Evolutionary conservation across 108 stramenopile genomes (phyloP), one percentile per base, ranked within the genome.

Genomic region (Nitzschia sp.): DNA sequence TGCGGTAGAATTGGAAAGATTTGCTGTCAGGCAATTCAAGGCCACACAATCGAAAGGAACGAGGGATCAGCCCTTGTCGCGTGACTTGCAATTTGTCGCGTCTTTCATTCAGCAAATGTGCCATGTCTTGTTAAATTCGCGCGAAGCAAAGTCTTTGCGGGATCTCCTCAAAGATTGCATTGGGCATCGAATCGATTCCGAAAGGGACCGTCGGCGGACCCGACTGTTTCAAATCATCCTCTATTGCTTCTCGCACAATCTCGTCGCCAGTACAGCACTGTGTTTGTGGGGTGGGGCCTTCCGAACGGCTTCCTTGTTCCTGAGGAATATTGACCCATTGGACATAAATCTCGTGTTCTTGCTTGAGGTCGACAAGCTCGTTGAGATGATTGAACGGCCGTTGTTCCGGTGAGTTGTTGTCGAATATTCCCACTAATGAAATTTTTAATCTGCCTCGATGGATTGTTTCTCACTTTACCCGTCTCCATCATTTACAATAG

Each of bases 231-330:
- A 89, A 61, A 91, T 94, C 56, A 78, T 94, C 31, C 70, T 94
- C 27, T 63, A 90, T 59, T 76, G 90, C 9, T 91, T 91, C 58
- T 74, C 93, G 16, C 90, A 94, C 57, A 90, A 90, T 58, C 63
- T 91, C 23, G 88, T 83, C 22, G 81, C 90, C 8, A 66, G 86
- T 21, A 66, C 89, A 21, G 80, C 90, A 1, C 79, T 94, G 2
- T 90, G 88, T 66, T 75, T 94, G 9, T 94, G 93, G 93, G 81
- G 78, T 32, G 88, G 90, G 34, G 93, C 93, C 34, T 91, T 75
- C 54, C 82, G 85, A 31, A 94, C 88, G 5, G 88, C 93, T 36
- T 86, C 88, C 8, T 58, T 77, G 8, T 85, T 86, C 52, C 46
- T 94, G 36, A 77, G 80, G 26, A 66, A 75, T 21, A 89, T 90